These are phyloP conservation scores for Aquanectria penicillioides DNA, from an alignment of 2,329 filamentous ascomycete genomes.

Conservation along the genomic window DNA sequence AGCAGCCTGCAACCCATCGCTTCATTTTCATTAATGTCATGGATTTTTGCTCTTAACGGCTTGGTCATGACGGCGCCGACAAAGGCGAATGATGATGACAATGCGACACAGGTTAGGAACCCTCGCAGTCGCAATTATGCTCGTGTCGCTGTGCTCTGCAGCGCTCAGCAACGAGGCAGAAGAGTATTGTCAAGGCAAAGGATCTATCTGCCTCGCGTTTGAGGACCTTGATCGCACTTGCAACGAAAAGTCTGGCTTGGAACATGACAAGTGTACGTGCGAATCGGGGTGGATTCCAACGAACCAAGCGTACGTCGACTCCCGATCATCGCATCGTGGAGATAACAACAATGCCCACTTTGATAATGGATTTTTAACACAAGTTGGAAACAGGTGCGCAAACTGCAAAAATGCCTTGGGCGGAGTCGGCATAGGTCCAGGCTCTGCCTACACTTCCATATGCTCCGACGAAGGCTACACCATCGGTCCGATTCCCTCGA, in stretches of 20 bases:
- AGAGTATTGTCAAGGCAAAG: slow-evolving; percentile 27
- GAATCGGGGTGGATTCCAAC: slow-evolving; percentile 26
- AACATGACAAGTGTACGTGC: slow-evolving; percentile 25
- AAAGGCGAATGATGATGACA: neutral
- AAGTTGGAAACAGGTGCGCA: slow-evolving; percentile 23
- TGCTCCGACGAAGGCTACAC: slow-evolving; percentile 12
- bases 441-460: neutral
- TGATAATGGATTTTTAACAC: too few species aligned
- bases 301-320: slow-evolving; percentile 21
- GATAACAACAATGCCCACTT: neutral
- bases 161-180: slow-evolving; percentile 19
- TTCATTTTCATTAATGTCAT: neutral
- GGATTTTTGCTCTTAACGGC: neutral
- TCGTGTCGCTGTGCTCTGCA: slow-evolving; percentile 17
- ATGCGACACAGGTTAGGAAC: neutral
- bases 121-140: neutral
- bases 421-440: neutral
- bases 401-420: slow-evolving; percentile 20
- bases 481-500: slow-evolving; percentile 23
- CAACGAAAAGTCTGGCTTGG: slow-evolving; percentile 21
- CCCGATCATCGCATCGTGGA: neutral
- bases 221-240: slow-evolving; percentile 19
- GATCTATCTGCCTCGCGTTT: slow-evolving; percentile 28
- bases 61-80: neutral
- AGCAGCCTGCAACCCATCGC: neutral